These are phyloP conservation scores for Rehmannia glutinosa DNA, from an alignment of 257 asterid genomes.

Conservation along the genomic window DNA sequence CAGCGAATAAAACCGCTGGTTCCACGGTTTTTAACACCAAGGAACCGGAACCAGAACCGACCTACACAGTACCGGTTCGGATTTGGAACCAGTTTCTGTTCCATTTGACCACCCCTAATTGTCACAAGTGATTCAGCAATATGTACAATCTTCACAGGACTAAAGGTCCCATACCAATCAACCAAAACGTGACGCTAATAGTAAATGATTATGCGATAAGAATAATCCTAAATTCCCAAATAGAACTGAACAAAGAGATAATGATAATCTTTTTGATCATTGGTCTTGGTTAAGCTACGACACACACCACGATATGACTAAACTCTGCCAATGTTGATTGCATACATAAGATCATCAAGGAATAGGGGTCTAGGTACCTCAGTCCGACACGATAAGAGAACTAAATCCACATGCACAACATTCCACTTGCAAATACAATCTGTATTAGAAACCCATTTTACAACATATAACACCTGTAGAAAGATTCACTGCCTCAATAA, in stretches of 20 bases:
- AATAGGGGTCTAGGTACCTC: not conserved
- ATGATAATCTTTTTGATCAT: not conserved
- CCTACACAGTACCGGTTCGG: too few species aligned
- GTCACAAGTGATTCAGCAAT: not conserved
- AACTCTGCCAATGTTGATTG: not conserved
- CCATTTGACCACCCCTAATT: too few species aligned
- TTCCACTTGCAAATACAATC: not conserved
- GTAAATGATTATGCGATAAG: not conserved
- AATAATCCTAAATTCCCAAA: not conserved
- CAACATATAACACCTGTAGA: not conserved
- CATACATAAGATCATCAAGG: constrained; percentile 1
- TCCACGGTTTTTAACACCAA: too few species aligned
- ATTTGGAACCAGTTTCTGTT: too few species aligned
- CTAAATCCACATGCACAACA: not conserved
- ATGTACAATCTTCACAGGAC: not conserved
- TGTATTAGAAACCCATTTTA: not conserved
- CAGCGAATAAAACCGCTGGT: too few species aligned
- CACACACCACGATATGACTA: not conserved
- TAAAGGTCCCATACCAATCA: not conserved
- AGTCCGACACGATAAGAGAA: not conserved
- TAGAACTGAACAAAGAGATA: not conserved
- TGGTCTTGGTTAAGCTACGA: not conserved
- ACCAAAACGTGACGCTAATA: not conserved
- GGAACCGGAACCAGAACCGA: too few species aligned
- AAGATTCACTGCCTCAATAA: constrained; percentile 5